A percentile compares a stretch with the other conserved stretches of the same genome.
Evolutionary conservation across 805 yeast genomes (phyloP).

Genomic region (Hanseniaspora nectarophila): DNA sequence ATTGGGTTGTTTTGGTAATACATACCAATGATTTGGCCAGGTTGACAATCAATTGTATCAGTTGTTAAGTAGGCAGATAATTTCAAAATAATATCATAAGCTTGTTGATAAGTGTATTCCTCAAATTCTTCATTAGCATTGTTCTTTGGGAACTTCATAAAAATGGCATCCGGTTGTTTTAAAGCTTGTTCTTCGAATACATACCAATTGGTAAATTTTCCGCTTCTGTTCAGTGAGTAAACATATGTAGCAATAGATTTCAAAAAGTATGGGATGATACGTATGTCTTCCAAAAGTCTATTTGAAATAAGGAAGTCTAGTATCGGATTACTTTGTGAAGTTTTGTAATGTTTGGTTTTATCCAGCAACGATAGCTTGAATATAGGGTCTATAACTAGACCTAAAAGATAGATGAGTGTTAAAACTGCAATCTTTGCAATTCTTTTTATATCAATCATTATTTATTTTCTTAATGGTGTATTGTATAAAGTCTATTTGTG

Average conservation of each 20-base stretch:
- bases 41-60: slow-evolving; percentile 49
- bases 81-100: slow-evolving; percentile 53
- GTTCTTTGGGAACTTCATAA: slow-evolving; percentile 44
- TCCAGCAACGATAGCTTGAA: background rate
- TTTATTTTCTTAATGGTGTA: background rate
- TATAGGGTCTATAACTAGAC: background rate
- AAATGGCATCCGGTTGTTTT: slow-evolving; percentile 39
- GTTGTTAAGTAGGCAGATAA: slow-evolving; percentile 50
- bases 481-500: background rate
- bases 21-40: slow-evolving; percentile 60
- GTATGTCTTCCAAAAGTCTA: slow-evolving; percentile 40
- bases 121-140: slow-evolving; percentile 44
- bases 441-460: background rate
- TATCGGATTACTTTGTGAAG: background rate
- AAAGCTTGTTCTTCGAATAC: slow-evolving; percentile 46
- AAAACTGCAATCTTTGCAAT: background rate
- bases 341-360: background rate
- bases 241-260: slow-evolving; percentile 34
- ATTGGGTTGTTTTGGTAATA: slow-evolving; percentile 75
- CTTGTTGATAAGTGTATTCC: slow-evolving; percentile 52
- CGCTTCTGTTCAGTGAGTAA: slow-evolving; percentile 20
- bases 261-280: slow-evolving; percentile 37
- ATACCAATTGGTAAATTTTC: slow-evolving; percentile 53
- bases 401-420: background rate
- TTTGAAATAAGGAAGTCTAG: background rate